Evolutionary conservation across 164 flowering plant genomes (phyloP).

Genomic region (Sextonia rubra): DNA sequence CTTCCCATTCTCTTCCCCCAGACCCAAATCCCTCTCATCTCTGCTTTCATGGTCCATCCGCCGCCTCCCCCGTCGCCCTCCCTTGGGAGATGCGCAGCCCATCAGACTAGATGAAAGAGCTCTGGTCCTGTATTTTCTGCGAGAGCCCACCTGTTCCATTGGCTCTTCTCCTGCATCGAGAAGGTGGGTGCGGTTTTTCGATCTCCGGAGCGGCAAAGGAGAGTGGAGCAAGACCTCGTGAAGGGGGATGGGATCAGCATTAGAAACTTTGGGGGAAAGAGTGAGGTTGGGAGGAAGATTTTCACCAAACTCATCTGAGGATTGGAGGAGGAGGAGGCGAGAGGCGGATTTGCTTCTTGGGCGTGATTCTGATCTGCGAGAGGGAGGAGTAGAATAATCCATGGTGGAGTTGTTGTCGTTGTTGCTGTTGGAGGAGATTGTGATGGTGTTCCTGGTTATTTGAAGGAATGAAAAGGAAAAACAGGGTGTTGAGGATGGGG

Average conservation of each 20-base stretch:
- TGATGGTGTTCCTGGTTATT: neutral
- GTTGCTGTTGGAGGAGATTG: constrained; percentile 6
- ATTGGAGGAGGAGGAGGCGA: constrained; percentile 34
- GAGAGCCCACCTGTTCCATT: constrained; percentile 29
- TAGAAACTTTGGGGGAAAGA: constrained; percentile 17
- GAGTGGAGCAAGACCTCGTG: constrained; percentile 62
- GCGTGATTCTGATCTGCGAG: constrained; percentile 37
- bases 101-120: constrained; percentile 26
- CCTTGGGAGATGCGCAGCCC: constrained; percentile 62
- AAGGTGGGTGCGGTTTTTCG: constrained; percentile 44
- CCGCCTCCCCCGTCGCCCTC: constrained; percentile 41
- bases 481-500: neutral
- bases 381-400: constrained; percentile 47
- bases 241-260: constrained; percentile 25
- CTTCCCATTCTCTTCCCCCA: constrained; percentile 52
- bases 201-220: constrained; percentile 50
- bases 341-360: constrained; percentile 44
- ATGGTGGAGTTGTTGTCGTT: constrained; percentile 22
- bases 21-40: constrained; percentile 54
- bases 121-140: constrained; percentile 45
- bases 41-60: constrained; percentile 42
- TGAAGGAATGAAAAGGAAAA: neutral
- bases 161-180: constrained; percentile 43
- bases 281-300: constrained; percentile 20
- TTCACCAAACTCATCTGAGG: constrained; percentile 8